Evolutionary conservation across 2,329 filamentous ascomycete genomes (phyloP).

Genomic region (Venturia asperata): DNA sequence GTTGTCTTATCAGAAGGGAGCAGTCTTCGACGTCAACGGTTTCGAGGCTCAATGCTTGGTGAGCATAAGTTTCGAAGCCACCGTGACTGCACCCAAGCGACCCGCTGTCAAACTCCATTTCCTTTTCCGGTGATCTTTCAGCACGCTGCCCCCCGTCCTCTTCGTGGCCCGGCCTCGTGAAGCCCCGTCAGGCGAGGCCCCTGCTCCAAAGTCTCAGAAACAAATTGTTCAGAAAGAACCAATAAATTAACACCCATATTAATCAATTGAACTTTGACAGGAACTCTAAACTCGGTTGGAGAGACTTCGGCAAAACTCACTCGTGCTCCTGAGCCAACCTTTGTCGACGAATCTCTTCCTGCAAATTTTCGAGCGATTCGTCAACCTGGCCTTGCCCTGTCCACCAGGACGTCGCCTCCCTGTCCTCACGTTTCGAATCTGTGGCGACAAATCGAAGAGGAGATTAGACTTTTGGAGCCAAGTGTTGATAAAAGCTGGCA

Average conservation of each 20-base stretch:
- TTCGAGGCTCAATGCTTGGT: not conserved
- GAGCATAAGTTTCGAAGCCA: not conserved
- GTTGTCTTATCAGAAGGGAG: not conserved
- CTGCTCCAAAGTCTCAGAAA: not conserved
- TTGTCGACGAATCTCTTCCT: not conserved
- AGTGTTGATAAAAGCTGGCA: not conserved
- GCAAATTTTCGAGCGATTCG: not conserved
- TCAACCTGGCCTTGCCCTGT: not conserved
- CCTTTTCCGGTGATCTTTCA: not conserved
- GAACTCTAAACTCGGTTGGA: not conserved
- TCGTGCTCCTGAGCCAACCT: not conserved
- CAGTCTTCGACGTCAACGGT: not conserved
- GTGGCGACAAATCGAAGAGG: not conserved
- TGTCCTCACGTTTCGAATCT: constrained; percentile 5
- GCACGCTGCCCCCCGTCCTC: not conserved
- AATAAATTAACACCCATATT: not conserved
- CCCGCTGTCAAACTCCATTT: not conserved
- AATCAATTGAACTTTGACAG: not conserved
- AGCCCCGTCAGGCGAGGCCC: not conserved
- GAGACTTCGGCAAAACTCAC: not conserved
- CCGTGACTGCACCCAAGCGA: too few species aligned
- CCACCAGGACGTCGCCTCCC: not conserved
- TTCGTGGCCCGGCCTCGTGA: not conserved
- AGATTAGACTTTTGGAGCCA: not conserved
- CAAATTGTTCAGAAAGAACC: not conserved